These are phyloP conservation scores for Colletotrichum australisinense DNA, from an alignment of 2,329 filamentous ascomycete genomes.

Conservation along the genomic window DNA sequence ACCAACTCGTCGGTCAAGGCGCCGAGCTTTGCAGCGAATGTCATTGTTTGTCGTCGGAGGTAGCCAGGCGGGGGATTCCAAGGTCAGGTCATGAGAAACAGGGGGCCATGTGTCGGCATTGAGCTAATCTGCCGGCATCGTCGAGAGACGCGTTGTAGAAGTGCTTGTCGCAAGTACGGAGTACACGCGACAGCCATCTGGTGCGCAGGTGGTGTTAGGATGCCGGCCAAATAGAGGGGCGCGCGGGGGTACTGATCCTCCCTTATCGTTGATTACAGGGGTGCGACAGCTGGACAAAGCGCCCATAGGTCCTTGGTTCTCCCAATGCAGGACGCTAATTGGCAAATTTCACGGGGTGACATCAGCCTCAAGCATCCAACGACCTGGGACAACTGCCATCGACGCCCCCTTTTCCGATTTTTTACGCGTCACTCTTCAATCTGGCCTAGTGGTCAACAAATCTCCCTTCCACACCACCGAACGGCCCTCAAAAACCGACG, in stretches of 20 bases:
- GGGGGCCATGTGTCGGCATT: background rate
- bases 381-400: constrained; percentile 19
- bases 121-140: background rate
- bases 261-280: constrained; percentile 31
- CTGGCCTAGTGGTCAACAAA: constrained; percentile 15
- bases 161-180: background rate
- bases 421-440: constrained; percentile 27
- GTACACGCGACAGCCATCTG: constrained; percentile 1
- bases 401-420: constrained; percentile 32
- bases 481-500: constrained; percentile 20
- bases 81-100: background rate
- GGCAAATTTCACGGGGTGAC: constrained; percentile 34
- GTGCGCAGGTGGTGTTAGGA: background rate
- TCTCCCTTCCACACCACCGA: constrained; percentile 23
- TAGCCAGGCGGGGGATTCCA: background rate
- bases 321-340: constrained; percentile 23
- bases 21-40: constrained; percentile 73
- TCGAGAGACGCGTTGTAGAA: background rate
- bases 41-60: constrained; percentile 63
- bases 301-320: constrained; percentile 15
- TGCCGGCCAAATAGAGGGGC: constrained; percentile 12
- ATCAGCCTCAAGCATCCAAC: constrained; percentile 33
- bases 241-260: constrained; percentile 20
- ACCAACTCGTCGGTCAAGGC: constrained; percentile 79
- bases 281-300: constrained; percentile 14